These are phyloP conservation scores for Monosporozyma siamensis DNA, from an alignment of 805 yeast species.

Conservation along the genomic window DNA sequence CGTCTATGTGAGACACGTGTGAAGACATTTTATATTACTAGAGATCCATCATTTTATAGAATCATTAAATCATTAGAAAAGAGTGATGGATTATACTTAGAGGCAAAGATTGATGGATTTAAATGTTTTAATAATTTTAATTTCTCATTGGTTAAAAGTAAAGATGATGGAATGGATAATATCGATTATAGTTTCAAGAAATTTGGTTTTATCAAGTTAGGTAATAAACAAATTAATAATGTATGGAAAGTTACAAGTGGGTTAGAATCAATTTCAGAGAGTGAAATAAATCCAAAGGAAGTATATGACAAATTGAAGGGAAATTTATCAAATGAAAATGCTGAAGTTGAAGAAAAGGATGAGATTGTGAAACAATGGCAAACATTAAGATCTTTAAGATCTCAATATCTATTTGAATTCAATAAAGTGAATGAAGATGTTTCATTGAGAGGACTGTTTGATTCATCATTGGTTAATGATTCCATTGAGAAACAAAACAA, in stretches of 20 bases:
- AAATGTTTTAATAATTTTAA: conserved; percentile 17
- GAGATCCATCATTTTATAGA: conserved; percentile 18
- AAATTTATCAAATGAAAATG: conserved; percentile 8
- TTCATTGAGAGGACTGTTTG: conserved; percentile 35
- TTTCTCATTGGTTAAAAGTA: background rate
- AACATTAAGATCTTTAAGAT: conserved; percentile 34
- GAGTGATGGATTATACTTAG: conserved; percentile 13
- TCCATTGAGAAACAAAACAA: conserved; percentile 8
- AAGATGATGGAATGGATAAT: background rate
- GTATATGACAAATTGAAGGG: conserved; percentile 12
- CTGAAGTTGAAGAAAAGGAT: conserved; percentile 6
- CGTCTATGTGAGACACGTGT: conserved; percentile 14
- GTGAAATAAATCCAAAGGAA: conserved; percentile 17
- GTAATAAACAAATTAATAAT: conserved; percentile 25
- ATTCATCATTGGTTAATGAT: conserved; percentile 15
- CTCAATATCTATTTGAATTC: conserved; percentile 31
- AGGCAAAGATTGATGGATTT: conserved; percentile 18
- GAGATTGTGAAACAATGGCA: conserved; percentile 34
- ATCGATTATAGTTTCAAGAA: conserved; percentile 19
- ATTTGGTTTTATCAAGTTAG: conserved; percentile 27
- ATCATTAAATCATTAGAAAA: conserved; percentile 9
- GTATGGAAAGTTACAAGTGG: conserved; percentile 37
- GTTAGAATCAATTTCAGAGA: conserved; percentile 24
- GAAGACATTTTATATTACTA: conserved; percentile 14
- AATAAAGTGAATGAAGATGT: conserved; percentile 28